These are phyloP conservation scores for Phytomonas serpens DNA, from an alignment of 208 protist genomes.

Conservation along the genomic window DNA sequence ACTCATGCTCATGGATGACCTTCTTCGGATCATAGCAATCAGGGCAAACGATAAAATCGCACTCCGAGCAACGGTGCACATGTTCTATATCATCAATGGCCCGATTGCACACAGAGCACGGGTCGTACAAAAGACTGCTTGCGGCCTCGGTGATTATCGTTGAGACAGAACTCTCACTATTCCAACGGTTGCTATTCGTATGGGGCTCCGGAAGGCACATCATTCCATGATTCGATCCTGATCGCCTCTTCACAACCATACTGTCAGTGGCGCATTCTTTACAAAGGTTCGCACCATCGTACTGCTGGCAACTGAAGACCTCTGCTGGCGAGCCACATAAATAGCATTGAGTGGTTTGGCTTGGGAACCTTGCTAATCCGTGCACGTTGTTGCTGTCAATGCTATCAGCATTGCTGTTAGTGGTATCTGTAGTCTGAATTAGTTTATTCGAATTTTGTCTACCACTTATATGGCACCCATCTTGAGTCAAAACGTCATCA, in stretches of 20 bases:
- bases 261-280: background rate
- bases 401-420: background rate
- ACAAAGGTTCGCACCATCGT: background rate
- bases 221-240: background rate
- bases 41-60: conserved; percentile 57
- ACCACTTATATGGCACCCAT: background rate
- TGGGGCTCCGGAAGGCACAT: background rate
- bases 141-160: conserved; percentile 23
- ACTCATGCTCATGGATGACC: conserved; percentile 39
- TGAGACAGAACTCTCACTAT: conserved; percentile 28
- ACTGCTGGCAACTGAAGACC: background rate
- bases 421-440: background rate
- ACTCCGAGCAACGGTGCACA: conserved; percentile 66
- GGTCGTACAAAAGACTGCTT: conserved; percentile 71
- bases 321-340: background rate
- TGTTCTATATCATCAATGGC: conserved; percentile 57
- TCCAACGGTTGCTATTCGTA: conserved; percentile 29
- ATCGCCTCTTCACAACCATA: background rate
- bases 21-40: conserved; percentile 20
- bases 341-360: background rate
- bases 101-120: conserved; percentile 44
- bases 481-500: background rate
- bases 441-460: background rate
- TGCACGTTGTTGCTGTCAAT: background rate
- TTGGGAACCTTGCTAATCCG: background rate